Evolutionary conservation across 805 yeast genomes (phyloP), one percentile per base, ranked within the genome.

Genomic region (Ogataea saltuana): DNA sequence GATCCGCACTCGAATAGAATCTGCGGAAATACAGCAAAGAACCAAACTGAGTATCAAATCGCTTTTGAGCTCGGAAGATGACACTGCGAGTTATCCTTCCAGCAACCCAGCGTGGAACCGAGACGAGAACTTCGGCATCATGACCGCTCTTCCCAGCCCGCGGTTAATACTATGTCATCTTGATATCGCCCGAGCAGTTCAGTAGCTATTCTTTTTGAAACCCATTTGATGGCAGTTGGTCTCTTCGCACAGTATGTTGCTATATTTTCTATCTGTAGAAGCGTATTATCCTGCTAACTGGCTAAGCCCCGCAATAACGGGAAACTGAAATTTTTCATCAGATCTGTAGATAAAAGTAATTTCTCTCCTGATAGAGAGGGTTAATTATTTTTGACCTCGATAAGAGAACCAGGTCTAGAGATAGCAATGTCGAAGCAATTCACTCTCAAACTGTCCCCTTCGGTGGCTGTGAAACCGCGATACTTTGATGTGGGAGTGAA

Each of bases 1-100:
- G 53, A 88, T 88, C 32, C 72, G 77, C 70, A 63, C 74, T 28
- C 71, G 93, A 48, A 76, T 85, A 17, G 76, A 71, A 13, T 30
- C 41, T 5, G 21, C 27, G 9, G 34, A 36, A 18, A 27, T 27
- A 4, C 39, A 26, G 15, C 31, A 39, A 11, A 16, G 39, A 19
- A 16, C 42, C 28, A 46, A 40, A 29, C 18, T 44, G 16, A 47
- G 45, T 37, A 50, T 49, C 29, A 30, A 23, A 9, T 49, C 47
- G 6, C 42, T 49, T 12, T 17, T 49, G 12, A 37, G 38, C 17
- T 29, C 45, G 4, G 42, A 36, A 16, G 32, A 39, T 15, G 44
- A 35, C 25, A 18, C 8, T n/a, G n/a, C 3, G 15, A 32, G 5
- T 19, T 22, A 6, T 11, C 18, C 15, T 6, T n/a, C 13, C 9